phyloP scores from a whole-genome alignment of 768 basidiomycete species.

The Gelatoporia subvermispora region DNA sequence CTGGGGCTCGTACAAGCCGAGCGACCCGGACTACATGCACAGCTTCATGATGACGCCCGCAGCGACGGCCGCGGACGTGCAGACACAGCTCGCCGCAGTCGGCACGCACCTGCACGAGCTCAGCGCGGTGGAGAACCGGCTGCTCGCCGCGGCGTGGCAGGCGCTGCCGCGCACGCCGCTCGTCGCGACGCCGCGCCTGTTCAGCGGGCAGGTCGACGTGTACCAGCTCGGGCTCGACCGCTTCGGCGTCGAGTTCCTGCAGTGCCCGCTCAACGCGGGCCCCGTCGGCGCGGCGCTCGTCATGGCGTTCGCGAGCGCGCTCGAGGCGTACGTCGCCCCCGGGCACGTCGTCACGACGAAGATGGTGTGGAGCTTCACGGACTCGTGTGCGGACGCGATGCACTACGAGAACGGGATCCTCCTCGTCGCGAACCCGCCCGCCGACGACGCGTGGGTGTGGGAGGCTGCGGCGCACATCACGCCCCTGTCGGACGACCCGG shows the following conservation, averaged over 20 bases:
- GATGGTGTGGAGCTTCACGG: conserved; percentile 1
- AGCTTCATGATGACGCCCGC: not conserved
- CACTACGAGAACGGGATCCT: not conserved
- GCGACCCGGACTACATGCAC: not conserved
- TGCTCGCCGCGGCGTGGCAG: not conserved
- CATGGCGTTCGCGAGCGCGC: not conserved
- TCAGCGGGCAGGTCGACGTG: not conserved
- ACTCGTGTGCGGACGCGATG: not conserved
- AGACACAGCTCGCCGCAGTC: not conserved
- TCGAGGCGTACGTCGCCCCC: not conserved
- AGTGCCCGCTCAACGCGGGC: not conserved
- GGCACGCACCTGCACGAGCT: not conserved
- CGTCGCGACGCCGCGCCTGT: not conserved
- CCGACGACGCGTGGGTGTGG: not conserved
- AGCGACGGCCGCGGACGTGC: not conserved
- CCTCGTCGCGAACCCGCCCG: not conserved
- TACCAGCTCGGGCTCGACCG: not conserved
- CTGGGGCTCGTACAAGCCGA: not conserved
- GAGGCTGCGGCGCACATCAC: not conserved
- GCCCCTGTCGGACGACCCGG: not conserved
- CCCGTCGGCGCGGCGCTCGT: not conserved
- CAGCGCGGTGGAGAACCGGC: not conserved
- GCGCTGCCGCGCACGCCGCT: not conserved
- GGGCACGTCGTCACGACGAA: conserved; percentile 1
- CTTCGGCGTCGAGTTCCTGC: not conserved